Base-by-base conservation (phyloP, 108 stramenopile species). In the Aurantiochytrium sp. region DNA sequence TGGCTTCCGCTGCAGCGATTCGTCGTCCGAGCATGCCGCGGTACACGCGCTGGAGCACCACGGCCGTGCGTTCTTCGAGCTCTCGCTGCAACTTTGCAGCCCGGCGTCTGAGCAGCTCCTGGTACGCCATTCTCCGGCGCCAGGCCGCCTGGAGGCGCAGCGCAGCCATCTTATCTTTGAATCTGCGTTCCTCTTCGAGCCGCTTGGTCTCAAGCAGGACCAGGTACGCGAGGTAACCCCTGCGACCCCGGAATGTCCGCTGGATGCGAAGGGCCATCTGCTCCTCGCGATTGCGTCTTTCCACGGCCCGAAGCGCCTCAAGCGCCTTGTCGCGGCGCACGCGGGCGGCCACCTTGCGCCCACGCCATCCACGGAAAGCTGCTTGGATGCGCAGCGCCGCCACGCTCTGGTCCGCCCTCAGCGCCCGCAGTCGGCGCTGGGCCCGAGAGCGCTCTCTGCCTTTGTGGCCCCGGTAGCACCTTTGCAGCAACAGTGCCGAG, bases 251-350 rank as follows among this genome's bases (percentile, higher is more conserved):
- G 76, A 83, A 83, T 25, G 51, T 47, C 19, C 76, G 76, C 51
- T 83, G 76, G 28, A 83, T 83, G n/a, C 76, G 76, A 18, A 83
- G 76, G 1, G 76, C 76, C 76, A 83, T 83, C 28, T 53, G 45
- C 51, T 83, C 76, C 51, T 83, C 19, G 19, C 51, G 45, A 53
- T 83, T 83, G 6, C 76, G 45, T 6, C 49, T 23, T 4, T 83
- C 76, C 16, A 47, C n/a, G 49, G 45, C 76, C 6, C 51, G 76
- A 10, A 83, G 76, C 45, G 76, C 76, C 25, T 53, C 49, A 2
- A 83, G n/a, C n/a, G 76, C 76, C 76, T 6, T 53, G 49, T 83
- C 76, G 45, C 76, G 76, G 12, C 51, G 45, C n/a, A 35, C 28
- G n/a, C 76, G 76, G n/a, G 76, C 76, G n/a, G 28, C 76, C 18